These are phyloP conservation scores for Phialophora macrospora DNA, from an alignment of 2,329 filamentous ascomycete genomes.

Conservation along the genomic window DNA sequence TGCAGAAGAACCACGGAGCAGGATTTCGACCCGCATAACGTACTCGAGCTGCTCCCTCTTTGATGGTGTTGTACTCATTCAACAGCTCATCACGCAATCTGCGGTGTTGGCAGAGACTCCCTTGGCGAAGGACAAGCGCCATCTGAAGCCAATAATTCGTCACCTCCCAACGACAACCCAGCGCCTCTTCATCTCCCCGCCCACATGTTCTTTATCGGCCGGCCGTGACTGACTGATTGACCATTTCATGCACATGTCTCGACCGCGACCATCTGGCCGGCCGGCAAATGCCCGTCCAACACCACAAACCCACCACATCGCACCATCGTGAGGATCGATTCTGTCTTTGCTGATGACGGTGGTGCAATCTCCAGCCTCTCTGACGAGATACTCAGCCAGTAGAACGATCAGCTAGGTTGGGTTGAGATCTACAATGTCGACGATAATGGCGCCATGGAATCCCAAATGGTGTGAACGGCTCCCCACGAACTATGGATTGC, in stretches of 20 bases:
- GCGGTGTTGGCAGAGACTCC: background rate
- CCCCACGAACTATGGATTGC: background rate
- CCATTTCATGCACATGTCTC: constrained; percentile 1
- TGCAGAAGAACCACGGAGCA: background rate
- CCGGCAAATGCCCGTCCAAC: background rate
- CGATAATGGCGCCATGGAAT: constrained; percentile 3
- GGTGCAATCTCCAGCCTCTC: background rate
- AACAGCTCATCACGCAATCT: background rate
- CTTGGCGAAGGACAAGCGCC: background rate
- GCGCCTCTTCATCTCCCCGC: background rate
- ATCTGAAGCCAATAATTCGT: background rate
- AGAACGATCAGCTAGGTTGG: background rate
- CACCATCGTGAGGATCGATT: background rate
- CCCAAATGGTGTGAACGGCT: background rate
- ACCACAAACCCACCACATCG: background rate
- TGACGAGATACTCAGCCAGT: background rate
- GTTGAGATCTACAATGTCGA: background rate
- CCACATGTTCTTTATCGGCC: background rate
- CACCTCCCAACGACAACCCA: background rate
- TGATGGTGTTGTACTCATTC: background rate
- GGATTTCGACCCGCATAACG: background rate
- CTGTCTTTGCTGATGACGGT: background rate
- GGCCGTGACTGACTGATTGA: background rate
- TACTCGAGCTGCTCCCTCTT: background rate
- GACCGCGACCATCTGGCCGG: background rate